Percentiles rank a stretch among this genome's conserved stretches.
Evolutionary conservation across 2,329 filamentous ascomycete species (phyloP).

Genomic region (Colletotrichum liriopes): DNA sequence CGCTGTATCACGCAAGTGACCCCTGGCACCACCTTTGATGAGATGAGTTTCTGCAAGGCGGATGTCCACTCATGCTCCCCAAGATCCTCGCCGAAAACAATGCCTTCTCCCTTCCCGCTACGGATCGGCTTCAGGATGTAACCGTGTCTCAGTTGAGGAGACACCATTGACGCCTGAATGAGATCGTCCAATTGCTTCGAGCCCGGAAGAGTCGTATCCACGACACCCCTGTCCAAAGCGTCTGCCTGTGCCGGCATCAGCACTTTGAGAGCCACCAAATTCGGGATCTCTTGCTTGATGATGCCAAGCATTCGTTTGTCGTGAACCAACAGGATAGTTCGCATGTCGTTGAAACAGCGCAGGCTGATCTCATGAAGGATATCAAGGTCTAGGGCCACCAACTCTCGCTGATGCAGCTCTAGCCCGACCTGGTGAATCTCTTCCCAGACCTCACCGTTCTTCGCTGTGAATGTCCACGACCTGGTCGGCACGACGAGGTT

Average conservation of each 20-base stretch:
- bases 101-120: conserved; percentile 57
- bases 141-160: conserved; percentile 44
- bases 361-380: conserved; percentile 55
- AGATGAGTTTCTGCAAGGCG: conserved; percentile 44
- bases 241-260: conserved; percentile 49
- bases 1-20: conserved; percentile 50
- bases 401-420: conserved; percentile 57
- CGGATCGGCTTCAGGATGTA: conserved; percentile 58
- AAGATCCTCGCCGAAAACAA: conserved; percentile 57
- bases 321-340: conserved; percentile 57
- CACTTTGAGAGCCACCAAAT: conserved; percentile 46
- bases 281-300: conserved; percentile 53
- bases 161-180: conserved; percentile 30
- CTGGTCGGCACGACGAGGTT: not conserved
- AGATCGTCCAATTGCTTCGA: conserved; percentile 48
- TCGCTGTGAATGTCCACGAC: conserved; percentile 14
- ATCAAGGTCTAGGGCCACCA: conserved; percentile 50
- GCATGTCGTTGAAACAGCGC: conserved; percentile 58
- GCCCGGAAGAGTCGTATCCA: conserved; percentile 54
- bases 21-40: conserved; percentile 24
- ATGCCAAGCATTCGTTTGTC: conserved; percentile 61
- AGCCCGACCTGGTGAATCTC: conserved; percentile 56
- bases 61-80: conserved; percentile 49
- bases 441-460: conserved; percentile 49
- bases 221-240: conserved; percentile 49